Evolutionary conservation across 305 asterid genomes (phyloP).

Genomic region (Fraxinus albicans): DNA sequence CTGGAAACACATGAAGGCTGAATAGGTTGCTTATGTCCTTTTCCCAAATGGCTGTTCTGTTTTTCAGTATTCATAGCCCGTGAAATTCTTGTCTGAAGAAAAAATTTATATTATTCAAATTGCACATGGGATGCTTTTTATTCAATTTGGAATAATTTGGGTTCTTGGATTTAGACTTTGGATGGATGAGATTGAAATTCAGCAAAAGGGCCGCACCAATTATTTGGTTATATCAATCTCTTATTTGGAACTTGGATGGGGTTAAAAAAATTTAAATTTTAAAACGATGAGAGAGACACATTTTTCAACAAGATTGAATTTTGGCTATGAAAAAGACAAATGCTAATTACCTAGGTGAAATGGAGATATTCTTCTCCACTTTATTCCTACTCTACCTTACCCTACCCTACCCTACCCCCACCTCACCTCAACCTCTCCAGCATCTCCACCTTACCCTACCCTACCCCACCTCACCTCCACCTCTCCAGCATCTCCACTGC

Average conservation of each 20-base stretch:
- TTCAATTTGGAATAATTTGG: slow-evolving; percentile 23
- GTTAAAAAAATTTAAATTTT: background rate
- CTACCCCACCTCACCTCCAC: too few species aligned
- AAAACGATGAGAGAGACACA: background rate
- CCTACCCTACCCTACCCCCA: too few species aligned
- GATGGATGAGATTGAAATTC: background rate
- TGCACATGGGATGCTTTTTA: slow-evolving; percentile 10
- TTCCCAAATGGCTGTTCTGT: slow-evolving; percentile 48
- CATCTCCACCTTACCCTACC: background rate
- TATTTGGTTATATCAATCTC: background rate
- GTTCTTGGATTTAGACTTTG: slow-evolving; percentile 1
- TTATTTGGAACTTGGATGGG: background rate
- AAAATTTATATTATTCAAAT: background rate
- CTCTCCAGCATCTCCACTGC: too few species aligned
- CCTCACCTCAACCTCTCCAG: background rate
- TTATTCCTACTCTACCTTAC: background rate
- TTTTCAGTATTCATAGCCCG: slow-evolving; percentile 36
- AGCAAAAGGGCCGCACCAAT: background rate
- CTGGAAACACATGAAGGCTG: slow-evolving; percentile 43
- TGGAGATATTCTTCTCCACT: background rate
- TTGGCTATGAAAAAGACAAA: slow-evolving; percentile 16
- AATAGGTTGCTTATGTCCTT: slow-evolving; percentile 53
- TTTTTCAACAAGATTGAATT: slow-evolving; percentile 15
- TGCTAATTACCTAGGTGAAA: background rate
- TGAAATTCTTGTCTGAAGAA: slow-evolving; percentile 39